These are phyloP conservation scores for Urochloa ruziziensis DNA, from an alignment of 176 grass and related monocot species.

Conservation along the genomic window DNA sequence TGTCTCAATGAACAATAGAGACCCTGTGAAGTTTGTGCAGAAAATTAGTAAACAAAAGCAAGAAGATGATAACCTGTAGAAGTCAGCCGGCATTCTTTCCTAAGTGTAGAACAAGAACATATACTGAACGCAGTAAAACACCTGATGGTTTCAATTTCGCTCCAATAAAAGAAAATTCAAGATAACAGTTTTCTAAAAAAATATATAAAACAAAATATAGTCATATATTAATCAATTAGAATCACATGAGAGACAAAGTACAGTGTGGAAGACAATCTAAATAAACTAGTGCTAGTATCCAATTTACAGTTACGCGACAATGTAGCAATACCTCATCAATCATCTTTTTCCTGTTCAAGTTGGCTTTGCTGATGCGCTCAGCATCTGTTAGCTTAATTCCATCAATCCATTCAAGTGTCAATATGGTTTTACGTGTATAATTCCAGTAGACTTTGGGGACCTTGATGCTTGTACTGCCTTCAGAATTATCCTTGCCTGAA, in stretches of 20 bases:
- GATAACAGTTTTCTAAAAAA: background rate
- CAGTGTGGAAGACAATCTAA: background rate
- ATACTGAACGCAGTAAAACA: background rate
- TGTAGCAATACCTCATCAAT: conserved; percentile 70
- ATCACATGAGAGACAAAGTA: background rate
- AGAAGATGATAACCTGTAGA: background rate
- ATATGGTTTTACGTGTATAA: conserved; percentile 72
- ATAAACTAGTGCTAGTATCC: background rate
- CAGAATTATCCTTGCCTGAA: conserved; percentile 32
- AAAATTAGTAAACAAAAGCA: conserved; percentile 9
- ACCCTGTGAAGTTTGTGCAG: conserved; percentile 45
- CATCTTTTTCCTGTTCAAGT: conserved; percentile 72
- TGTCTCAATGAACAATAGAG: conserved; percentile 93
- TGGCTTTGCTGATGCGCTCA: conserved; percentile 63
- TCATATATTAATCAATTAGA: background rate
- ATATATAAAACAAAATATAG: background rate
- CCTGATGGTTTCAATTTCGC: background rate
- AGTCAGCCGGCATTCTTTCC: background rate
- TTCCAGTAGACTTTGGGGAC: conserved; percentile 94
- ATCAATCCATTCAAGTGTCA: conserved; percentile 97
- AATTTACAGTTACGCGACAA: background rate
- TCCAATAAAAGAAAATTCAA: background rate
- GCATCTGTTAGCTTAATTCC: conserved; percentile 90
- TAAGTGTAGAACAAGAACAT: background rate
- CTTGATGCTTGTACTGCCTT: conserved; percentile 49